phyloP scores from a whole-genome alignment of 2,329 filamentous ascomycete genomes.

The Beauveria scarabaeidicola region DNA sequence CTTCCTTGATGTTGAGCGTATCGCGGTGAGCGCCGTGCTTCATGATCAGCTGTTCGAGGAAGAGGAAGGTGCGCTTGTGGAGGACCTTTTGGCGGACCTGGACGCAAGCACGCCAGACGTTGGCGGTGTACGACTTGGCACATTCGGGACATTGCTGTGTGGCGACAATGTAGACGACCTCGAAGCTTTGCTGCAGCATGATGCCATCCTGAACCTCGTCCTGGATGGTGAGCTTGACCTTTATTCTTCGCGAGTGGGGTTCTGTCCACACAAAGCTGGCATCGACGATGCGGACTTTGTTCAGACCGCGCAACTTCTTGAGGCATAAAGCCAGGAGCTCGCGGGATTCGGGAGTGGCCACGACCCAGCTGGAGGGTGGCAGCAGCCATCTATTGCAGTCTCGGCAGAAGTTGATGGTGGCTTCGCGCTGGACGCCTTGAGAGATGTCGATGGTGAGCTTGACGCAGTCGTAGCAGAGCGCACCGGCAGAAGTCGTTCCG shows the following conservation, averaged over 20 bases:
- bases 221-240: slow-evolving; percentile 93
- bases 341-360: slow-evolving; percentile 76
- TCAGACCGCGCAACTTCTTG: slow-evolving; percentile 74
- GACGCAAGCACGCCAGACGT: slow-evolving; percentile 88
- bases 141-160: slow-evolving; percentile 94
- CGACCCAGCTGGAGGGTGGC: slow-evolving; percentile 78
- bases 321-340: slow-evolving; percentile 89
- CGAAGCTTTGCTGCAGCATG: slow-evolving; percentile 83
- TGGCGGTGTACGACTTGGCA: slow-evolving; percentile 90
- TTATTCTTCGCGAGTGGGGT: slow-evolving; percentile 84
- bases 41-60: slow-evolving; percentile 86
- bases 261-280: slow-evolving; percentile 98
- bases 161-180: slow-evolving; percentile 85
- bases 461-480: slow-evolving; percentile 92
- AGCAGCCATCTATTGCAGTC: slow-evolving; percentile 93
- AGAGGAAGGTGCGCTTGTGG: slow-evolving; percentile 71
- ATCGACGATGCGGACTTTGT: slow-evolving; percentile 90
- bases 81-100: slow-evolving; percentile 96
- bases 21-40: slow-evolving; percentile 89
- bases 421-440: slow-evolving; percentile 82
- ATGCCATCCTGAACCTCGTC: slow-evolving; percentile 54
- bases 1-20: slow-evolving; percentile 96
- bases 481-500: slow-evolving; percentile 75
- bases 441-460: slow-evolving; percentile 93
- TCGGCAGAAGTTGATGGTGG: slow-evolving; percentile 79